Evolutionary conservation across 2,329 filamentous ascomycete species (phyloP).

Genomic region (Trichoderma brevicompactum): DNA sequence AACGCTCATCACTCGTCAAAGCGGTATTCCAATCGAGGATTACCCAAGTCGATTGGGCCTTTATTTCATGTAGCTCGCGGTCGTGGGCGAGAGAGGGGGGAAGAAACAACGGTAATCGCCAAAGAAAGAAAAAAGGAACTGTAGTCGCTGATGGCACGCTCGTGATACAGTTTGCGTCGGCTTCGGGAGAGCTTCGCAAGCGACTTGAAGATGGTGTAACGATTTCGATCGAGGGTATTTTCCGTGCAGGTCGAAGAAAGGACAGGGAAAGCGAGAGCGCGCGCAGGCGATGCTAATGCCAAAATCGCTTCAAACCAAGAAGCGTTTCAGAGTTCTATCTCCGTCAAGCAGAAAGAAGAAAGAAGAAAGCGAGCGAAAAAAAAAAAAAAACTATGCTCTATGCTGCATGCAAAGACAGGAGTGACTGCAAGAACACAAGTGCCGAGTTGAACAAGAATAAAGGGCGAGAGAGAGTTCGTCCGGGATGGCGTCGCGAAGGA

Average conservation of each 20-base stretch:
- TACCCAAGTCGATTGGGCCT: background rate
- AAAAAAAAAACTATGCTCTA: background rate
- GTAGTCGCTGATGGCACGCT: conserved; percentile 9
- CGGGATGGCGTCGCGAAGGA: conserved; percentile 7
- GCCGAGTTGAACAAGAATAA: background rate
- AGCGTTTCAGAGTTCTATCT: conserved; percentile 1
- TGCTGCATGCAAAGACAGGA: background rate
- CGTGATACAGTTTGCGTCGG: conserved; percentile 23
- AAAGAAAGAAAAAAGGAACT: background rate
- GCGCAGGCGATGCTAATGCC: background rate
- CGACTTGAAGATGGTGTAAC: conserved; percentile 21
- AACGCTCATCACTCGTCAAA: conserved; percentile 18
- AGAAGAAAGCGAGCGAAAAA: no score
- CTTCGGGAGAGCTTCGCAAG: conserved; percentile 20
- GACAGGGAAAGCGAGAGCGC: background rate
- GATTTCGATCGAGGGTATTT: conserved; percentile 23
- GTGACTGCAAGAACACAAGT: conserved; percentile 8
- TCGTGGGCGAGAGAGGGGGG: background rate
- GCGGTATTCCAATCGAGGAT: background rate
- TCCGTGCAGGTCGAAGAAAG: background rate
- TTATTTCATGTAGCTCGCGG: conserved; percentile 4
- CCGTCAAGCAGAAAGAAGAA: conserved; percentile 4
- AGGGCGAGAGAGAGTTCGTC: background rate
- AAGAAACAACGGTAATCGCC: background rate
- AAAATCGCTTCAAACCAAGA: conserved; percentile 4